These are phyloP conservation scores for Zymoseptoria tritici DNA, from an alignment of 2,329 filamentous ascomycete species.

Conservation along the genomic window DNA sequence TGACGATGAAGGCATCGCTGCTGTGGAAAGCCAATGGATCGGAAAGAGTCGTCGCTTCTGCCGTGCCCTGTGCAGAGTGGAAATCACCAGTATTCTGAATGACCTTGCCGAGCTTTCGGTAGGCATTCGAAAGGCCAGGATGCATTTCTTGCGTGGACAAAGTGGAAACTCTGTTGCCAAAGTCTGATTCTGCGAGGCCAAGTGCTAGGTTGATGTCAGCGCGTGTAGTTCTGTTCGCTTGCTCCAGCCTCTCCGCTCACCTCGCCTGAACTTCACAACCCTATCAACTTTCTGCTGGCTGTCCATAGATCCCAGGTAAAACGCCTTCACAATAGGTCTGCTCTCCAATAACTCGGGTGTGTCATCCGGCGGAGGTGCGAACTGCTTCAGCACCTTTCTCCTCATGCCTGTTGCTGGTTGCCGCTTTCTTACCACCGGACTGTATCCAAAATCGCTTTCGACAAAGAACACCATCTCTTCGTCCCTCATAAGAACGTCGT, in stretches of 20 bases:
- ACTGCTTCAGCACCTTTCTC: slow-evolving; percentile 94
- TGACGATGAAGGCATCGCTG: slow-evolving; percentile 92
- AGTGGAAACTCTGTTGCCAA: slow-evolving; percentile 78
- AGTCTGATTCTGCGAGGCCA: slow-evolving; percentile 84
- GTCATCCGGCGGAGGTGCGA: slow-evolving; percentile 93
- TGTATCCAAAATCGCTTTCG: slow-evolving; percentile 98
- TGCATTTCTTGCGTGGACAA: slow-evolving; percentile 91
- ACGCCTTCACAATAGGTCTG: slow-evolving; percentile 84
- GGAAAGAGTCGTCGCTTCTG: slow-evolving; percentile 87
- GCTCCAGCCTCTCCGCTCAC: slow-evolving; percentile 44
- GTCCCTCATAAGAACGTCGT: slow-evolving; percentile 86
- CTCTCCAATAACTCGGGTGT: slow-evolving; percentile 89
- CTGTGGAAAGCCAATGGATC: slow-evolving; percentile 94
- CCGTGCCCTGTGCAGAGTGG: slow-evolving; percentile 92
- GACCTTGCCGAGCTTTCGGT: slow-evolving; percentile 88
- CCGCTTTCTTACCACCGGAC: slow-evolving; percentile 88
- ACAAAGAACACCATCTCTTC: slow-evolving; percentile 98
- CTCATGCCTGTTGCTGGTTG: slow-evolving; percentile 94
- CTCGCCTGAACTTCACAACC: slow-evolving; percentile 83
- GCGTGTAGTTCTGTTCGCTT: slow-evolving; percentile 6
- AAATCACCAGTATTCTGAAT: slow-evolving; percentile 92
- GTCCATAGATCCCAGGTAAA: slow-evolving; percentile 94
- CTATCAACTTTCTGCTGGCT: slow-evolving; percentile 94
- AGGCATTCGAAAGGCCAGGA: slow-evolving; percentile 77
- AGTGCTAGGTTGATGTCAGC: slow-evolving; percentile 55